Conservation (phyloP, 768 basidiomycete species). For the Psilocybe tampanensis region DNA sequence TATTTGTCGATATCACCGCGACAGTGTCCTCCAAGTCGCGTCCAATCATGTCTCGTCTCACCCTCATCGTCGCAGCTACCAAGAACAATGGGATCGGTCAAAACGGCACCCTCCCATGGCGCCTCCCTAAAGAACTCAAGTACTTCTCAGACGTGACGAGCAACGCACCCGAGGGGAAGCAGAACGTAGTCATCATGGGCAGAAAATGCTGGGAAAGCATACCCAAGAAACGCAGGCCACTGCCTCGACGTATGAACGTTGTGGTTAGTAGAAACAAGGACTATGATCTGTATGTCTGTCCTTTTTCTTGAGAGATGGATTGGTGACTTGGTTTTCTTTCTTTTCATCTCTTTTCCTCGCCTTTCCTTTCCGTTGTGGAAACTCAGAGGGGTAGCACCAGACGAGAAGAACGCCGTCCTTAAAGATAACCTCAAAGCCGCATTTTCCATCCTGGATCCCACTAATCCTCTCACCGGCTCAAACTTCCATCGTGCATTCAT, state of each 20-base stretch:
- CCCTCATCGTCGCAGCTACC: conserved; percentile 94
- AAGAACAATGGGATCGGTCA: conserved; percentile 85
- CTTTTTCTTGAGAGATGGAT: neutral
- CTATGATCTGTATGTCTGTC: conserved; percentile 61
- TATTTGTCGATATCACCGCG: no score
- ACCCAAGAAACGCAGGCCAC: conserved; percentile 79
- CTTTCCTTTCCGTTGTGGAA: neutral
- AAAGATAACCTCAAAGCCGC: conserved; percentile 46
- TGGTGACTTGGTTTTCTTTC: neutral
- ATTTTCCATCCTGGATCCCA: conserved; percentile 29
- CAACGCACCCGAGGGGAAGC: conserved; percentile 49
- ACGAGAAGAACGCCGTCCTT: conserved; percentile 33
- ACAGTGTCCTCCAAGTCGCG: no score
- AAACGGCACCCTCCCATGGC: conserved; percentile 82
- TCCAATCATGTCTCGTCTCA: conserved; percentile 62
- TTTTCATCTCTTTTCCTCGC: neutral
- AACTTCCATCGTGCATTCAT: conserved; percentile 68
- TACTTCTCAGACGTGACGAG: conserved; percentile 89
- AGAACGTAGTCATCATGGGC: conserved; percentile 92
- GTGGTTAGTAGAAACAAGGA: conserved; percentile 66
- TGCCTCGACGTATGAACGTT: conserved; percentile 74
- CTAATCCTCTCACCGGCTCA: conserved; percentile 18
- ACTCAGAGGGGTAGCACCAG: conserved; percentile 20
- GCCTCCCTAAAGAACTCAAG: conserved; percentile 83
- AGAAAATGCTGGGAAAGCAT: conserved; percentile 98